Base-by-base conservation (phyloP, 176 grass and related monocot species). In the Melocanna baccifera region DNA sequence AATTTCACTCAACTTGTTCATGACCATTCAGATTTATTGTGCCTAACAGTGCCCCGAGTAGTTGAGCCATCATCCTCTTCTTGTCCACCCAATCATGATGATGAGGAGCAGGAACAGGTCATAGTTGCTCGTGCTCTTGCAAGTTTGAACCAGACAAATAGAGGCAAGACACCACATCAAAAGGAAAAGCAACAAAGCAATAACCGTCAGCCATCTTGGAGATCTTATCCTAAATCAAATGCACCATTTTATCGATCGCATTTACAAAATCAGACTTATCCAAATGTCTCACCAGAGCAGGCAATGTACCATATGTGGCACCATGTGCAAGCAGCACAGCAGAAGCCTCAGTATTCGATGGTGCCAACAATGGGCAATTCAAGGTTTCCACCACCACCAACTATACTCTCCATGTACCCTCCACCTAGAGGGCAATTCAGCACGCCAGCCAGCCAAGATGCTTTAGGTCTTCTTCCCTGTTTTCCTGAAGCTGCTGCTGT, bases 291-390 rank as follows among this genome's bases (percentile, higher is more conserved):
- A 81, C 57, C 82, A 28, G 90, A 92, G 80, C 64, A 78, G 84
- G 90, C 79, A 81, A 84, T 88, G 78, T 86, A 92, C 90, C 87
- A 87, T 67, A 83, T 90, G 74, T 92, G 87, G 93, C 88, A 92
- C 45, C 87, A 87, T 30, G 25, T 85, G 58, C 90, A 89, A 72
- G 48, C 76, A 83, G 75, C 79, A 81, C 87, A 86, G 45, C 64
- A 76, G 45, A 81, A 71, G 0, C 47, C 90, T 55, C 82, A 61
- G 46, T 79, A 86, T 80, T 51, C 76, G 4, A 43, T 77, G 82
- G 26, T 75, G 46, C 87, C 77, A 77, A 2, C 47, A 50, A 75
- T 81, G 65, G 64, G 51, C 20, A 89, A 80, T 87, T 58, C 78
- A 67, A 92, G 78, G 66, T 88, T 88, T 77, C 28, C 77, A 20